A percentile compares a stretch with the other conserved stretches of the same genome.
Conservation (phyloP, 106 monocot genomes). For the Apostasia ramifera region DNA sequence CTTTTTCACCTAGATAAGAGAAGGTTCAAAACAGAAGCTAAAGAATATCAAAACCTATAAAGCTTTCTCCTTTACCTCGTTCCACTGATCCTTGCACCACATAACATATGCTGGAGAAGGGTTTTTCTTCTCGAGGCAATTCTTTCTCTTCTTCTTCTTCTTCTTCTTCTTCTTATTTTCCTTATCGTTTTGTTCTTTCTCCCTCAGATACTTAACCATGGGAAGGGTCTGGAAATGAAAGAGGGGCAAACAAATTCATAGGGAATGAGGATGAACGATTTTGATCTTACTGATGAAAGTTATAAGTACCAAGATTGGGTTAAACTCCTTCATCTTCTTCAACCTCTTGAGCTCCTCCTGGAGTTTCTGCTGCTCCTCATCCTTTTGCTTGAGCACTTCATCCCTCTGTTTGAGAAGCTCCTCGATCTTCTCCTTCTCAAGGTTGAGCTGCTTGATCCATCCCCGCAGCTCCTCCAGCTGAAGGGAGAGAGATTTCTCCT, state of each 20-base stretch:
- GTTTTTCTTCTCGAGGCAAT: constrained; percentile 57
- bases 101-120: constrained; percentile 61
- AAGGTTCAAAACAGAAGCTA: background rate
- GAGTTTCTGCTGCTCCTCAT: constrained; percentile 64
- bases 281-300: background rate
- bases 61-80: constrained; percentile 26
- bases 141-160: constrained; percentile 34
- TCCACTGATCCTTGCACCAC: constrained; percentile 90
- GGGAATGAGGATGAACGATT: background rate
- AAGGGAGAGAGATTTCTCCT: constrained; percentile 22
- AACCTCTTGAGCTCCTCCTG: constrained; percentile 84
- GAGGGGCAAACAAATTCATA: background rate
- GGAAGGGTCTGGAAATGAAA: constrained; percentile 44
- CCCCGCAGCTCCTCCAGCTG: constrained; percentile 56
- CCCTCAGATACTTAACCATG: constrained; percentile 46
- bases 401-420: constrained; percentile 54
- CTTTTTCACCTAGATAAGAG: constrained; percentile 38
- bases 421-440: constrained; percentile 81
- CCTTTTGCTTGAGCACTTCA: constrained; percentile 50
- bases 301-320: constrained; percentile 61
- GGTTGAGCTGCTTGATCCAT: constrained; percentile 41
- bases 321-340: constrained; percentile 76
- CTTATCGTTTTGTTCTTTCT: constrained; percentile 53
- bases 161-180: constrained; percentile 34
- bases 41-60: background rate